These are phyloP conservation scores for Cinnamomum micranthum DNA, from an alignment of 164 flowering plant genomes.

Conservation along the genomic window DNA sequence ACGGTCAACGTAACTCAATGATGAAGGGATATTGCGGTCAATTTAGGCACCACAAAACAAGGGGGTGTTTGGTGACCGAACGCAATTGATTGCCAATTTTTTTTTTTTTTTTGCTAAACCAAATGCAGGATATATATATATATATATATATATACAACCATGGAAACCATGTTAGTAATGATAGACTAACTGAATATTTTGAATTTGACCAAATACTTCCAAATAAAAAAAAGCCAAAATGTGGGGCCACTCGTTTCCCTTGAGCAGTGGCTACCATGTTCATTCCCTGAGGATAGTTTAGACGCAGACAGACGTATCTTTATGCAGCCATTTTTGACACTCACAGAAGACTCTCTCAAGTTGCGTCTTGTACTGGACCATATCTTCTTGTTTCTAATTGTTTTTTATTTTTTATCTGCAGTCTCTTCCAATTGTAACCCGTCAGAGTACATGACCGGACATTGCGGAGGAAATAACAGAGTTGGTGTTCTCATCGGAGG, in stretches of 20 bases:
- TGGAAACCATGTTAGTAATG: not conserved
- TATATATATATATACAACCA: too few species aligned
- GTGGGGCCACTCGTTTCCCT: too few species aligned
- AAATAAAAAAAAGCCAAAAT: not conserved
- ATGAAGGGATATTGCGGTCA: not conserved
- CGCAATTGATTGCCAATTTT: too few species aligned
- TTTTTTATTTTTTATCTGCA: conserved; percentile 12
- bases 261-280: not conserved
- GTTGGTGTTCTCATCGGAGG: conserved; percentile 64
- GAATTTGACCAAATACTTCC: not conserved
- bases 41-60: not conserved
- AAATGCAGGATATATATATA: too few species aligned
- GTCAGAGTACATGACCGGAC: conserved; percentile 42
- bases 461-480: conserved; percentile 54
- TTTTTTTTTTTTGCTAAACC: too few species aligned
- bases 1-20: not conserved
- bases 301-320: not conserved
- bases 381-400: not conserved
- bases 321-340: not conserved
- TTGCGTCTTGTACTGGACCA: not conserved
- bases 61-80: too few species aligned
- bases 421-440: conserved; percentile 40
- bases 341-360: not conserved
- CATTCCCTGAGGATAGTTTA: too few species aligned
- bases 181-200: not conserved